Evolutionary conservation across 345 rosid species (phyloP).

Genomic region (Xanthoceras sorbifolium): DNA sequence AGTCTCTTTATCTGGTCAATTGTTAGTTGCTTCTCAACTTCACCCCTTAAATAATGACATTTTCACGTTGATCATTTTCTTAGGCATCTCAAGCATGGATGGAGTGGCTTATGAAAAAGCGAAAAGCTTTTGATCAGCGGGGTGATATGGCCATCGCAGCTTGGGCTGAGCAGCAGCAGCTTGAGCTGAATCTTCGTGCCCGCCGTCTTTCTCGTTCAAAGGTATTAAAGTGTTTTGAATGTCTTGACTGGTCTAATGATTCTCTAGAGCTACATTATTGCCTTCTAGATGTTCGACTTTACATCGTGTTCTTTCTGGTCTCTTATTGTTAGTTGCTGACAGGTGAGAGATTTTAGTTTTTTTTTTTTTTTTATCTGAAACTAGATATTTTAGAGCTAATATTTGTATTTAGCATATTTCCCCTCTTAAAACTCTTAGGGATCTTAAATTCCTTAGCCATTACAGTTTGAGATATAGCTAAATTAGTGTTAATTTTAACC

Average conservation of each 20-base stretch:
- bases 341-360: not conserved
- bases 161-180: slow-evolving; percentile 99
- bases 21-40: not conserved
- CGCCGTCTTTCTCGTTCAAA: slow-evolving; percentile 89
- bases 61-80: slow-evolving; percentile 20
- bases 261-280: slow-evolving; percentile 1
- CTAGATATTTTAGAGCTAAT: not conserved
- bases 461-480: not conserved
- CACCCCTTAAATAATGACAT: not conserved
- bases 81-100: slow-evolving; percentile 99
- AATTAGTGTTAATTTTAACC: not conserved
- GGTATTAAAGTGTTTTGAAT: slow-evolving; percentile 40
- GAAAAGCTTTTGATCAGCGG: slow-evolving; percentile 93
- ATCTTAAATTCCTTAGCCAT: slow-evolving; percentile 6
- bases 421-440: slow-evolving; percentile 2
- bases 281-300: not conserved
- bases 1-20: not conserved
- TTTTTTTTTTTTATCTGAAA: not conserved
- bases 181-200: slow-evolving; percentile 72
- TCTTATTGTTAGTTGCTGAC: not conserved
- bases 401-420: too few relatives aligned
- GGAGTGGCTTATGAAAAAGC: slow-evolving; percentile 90
- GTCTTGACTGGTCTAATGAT: slow-evolving; percentile 8
- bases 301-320: not conserved
- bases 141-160: slow-evolving; percentile 94